Percentiles rank a stretch among this genome's conserved stretches.
Evolutionary conservation across 495 filamentous ascomycete genomes (phyloP).

Genomic region (Hypoxylon subgilvum): DNA sequence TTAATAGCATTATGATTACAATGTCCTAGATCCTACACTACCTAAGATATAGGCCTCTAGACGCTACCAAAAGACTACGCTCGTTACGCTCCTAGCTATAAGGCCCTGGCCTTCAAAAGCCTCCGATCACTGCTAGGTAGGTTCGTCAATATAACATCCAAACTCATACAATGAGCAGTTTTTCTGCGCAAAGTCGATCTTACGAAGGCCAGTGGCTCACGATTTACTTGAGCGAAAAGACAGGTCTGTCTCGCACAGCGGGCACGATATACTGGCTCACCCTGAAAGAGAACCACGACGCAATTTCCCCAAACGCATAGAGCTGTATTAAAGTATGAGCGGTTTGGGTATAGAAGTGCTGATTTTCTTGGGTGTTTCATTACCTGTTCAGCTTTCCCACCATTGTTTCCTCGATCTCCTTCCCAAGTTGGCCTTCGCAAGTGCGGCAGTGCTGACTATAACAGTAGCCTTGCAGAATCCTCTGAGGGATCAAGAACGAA

Average conservation of each 20-base stretch:
- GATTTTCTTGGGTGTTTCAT: conserved; percentile 30
- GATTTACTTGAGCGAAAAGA: not conserved
- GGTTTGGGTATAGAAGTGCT: conserved; percentile 21
- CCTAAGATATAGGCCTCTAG: too few relatives aligned
- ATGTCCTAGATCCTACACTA: too few relatives aligned
- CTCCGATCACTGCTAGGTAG: too few relatives aligned
- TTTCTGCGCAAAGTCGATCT: too few relatives aligned
- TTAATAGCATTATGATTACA: too few relatives aligned
- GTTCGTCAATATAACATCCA: too few relatives aligned
- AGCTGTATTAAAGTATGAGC: conserved; percentile 39
- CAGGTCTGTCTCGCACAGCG: not conserved
- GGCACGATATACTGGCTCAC: not conserved
- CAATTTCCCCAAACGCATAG: not conserved
- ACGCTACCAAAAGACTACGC: too few relatives aligned
- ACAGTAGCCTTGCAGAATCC: not conserved
- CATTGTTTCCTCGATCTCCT: not conserved
- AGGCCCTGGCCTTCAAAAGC: too few relatives aligned
- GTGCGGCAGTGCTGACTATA: not conserved
- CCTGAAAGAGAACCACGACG: not conserved
- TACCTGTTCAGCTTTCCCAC: conserved; percentile 27
- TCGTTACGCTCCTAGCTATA: too few relatives aligned
- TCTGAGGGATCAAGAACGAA: too few relatives aligned
- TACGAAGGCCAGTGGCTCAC: not conserved
- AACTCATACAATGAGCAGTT: too few relatives aligned
- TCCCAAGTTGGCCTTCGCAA: not conserved